Percentiles rank a stretch among this genome's conserved stretches.
These are phyloP conservation scores for Taphrina confusa DNA, from an alignment of 1,139 yeast genomes.

Conservation along the genomic window DNA sequence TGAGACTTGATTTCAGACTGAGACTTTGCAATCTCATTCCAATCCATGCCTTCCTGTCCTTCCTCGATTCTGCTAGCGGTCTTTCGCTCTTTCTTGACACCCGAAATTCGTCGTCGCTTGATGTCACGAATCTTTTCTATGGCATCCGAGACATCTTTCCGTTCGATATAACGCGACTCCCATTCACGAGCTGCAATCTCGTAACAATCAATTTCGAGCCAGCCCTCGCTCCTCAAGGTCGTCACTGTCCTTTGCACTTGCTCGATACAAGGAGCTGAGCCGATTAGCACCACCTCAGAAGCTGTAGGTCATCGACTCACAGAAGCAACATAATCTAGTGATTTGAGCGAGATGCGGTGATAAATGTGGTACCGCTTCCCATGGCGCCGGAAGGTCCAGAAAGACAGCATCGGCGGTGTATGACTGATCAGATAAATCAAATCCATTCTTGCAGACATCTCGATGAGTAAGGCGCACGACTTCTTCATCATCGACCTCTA, in stretches of 20 bases:
- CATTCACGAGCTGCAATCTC: constrained; percentile 83
- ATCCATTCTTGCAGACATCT: constrained; percentile 90
- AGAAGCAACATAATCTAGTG: constrained; percentile 29
- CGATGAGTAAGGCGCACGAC: constrained; percentile 70
- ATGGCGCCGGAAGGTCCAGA: constrained; percentile 92
- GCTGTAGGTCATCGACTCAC: constrained; percentile 47
- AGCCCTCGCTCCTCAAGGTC: constrained; percentile 71
- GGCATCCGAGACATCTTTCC: constrained; percentile 76
- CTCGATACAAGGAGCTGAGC: constrained; percentile 97
- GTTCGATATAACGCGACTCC: constrained; percentile 92
- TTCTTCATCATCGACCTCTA: constrained; percentile 43
- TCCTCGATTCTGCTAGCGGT: constrained; percentile 63
- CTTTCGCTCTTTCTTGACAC: constrained; percentile 62
- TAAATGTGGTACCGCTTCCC: constrained; percentile 89
- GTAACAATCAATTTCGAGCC: constrained; percentile 91
- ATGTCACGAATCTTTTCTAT: constrained; percentile 78
- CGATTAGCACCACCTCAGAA: constrained; percentile 70
- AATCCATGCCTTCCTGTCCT: constrained; percentile 75
- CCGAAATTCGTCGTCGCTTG: constrained; percentile 69
- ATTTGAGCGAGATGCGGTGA: constrained; percentile 52
- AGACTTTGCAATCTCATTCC: constrained; percentile 80
- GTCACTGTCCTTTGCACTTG: constrained; percentile 87
- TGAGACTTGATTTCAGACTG: constrained; percentile 89
- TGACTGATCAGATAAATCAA: constrained; percentile 53
- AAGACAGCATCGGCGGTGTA: constrained; percentile 72